Percentiles rank a stretch among this genome's conserved stretches.
phyloP scores from a whole-genome alignment of 305 asterid genomes.

The Stenogyne calaminthoides region DNA sequence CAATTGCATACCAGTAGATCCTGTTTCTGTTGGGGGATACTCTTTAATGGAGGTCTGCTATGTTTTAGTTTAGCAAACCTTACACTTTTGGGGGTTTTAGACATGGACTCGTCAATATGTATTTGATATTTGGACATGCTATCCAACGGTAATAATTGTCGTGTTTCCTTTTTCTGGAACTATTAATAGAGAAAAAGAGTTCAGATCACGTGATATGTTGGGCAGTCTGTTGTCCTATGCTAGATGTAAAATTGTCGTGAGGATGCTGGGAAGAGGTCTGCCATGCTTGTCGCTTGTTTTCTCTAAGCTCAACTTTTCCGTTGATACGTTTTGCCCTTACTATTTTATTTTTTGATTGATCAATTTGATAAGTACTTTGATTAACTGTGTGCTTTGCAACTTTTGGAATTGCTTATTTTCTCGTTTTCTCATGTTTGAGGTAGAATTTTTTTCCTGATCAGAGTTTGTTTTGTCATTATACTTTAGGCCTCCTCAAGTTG shows the following conservation, averaged over 20 bases:
- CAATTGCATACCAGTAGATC: background rate
- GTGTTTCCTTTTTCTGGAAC: background rate
- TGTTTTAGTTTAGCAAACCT: background rate
- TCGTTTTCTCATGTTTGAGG: conserved; percentile 2
- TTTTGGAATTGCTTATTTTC: conserved; percentile 10
- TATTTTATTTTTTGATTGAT: background rate
- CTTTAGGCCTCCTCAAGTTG: conserved; percentile 41
- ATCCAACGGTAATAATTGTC: background rate
- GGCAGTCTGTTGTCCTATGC: conserved; percentile 1
- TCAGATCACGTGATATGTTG: background rate
- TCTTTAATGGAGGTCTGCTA: background rate
- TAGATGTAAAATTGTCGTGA: background rate
- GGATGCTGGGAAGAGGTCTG: background rate
- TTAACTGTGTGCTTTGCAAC: background rate
- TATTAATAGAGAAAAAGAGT: background rate
- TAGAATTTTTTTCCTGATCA: conserved; percentile 5
- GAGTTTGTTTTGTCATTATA: conserved; percentile 14
- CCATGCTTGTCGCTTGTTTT: background rate
- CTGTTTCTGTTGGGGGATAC: background rate
- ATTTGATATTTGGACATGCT: background rate
- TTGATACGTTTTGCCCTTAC: background rate
- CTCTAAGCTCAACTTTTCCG: background rate
- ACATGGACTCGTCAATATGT: background rate
- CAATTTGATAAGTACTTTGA: background rate
- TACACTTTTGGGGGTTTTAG: background rate